Base-by-base conservation (phyloP, 129 eudicot genomes). In the Artemisia tridentata region DNA sequence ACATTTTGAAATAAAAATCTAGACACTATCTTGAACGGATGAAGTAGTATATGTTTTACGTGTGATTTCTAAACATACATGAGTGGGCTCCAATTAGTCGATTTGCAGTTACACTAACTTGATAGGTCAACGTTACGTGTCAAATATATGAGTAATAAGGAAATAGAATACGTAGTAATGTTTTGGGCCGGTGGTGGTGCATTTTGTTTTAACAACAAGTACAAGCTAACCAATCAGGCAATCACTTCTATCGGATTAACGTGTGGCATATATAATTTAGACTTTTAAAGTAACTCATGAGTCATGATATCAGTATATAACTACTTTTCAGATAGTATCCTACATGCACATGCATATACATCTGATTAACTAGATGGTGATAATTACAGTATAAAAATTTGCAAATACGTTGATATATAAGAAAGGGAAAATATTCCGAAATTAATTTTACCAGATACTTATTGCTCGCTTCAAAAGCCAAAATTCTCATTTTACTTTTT, bases 141-240 rank as follows among this genome's bases (percentile, higher is more conserved):
- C 67, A 34, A 34, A 17, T 9, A 17, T 9, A 34, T 15, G 20
- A 12, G 27, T 29, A 16, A 12, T 60, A 62, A 25, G 47, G 2
- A 54, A 16, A 54, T 18, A 54, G 60, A 54, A 29, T 13, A 21
- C 0, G 0, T 1, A 21, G 1, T 21, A 9, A 62, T 31, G 14
- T 62, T 62, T 17, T 62, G 67, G 67, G 21, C 48, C 67, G 67
- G 67, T 62, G 67, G 49, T 62, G 48, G 67, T 62, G 67, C 41
- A 31, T 14, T 62, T 2, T 62, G n/a, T 15, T 62, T 34, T 29
- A 5, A 5, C 8, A 34, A 34, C 9, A 1, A 34, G 43, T 6
- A 7, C 43, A 5, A 62, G 17, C 46, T 29, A 14, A 13, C 34
- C 7, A 25, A 20, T 58, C 41, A 14, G 5, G n/a, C 7, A 25